Conservation (phyloP, 768 basidiomycete species). For the Hygrocybe coccinea region DNA sequence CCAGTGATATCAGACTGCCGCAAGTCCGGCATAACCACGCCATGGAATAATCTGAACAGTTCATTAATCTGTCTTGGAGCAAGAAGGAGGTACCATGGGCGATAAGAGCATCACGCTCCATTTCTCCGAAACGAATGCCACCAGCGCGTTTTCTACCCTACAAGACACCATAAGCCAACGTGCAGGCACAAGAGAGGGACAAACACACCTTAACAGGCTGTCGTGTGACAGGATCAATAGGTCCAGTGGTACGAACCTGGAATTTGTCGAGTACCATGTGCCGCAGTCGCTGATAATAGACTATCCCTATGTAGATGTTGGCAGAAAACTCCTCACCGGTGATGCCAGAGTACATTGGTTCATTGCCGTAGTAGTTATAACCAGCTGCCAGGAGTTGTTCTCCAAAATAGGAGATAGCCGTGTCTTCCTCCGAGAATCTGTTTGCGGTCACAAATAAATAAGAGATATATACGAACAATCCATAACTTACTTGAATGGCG, state of each 20-base stretch:
- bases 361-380: slow-evolving; percentile 98
- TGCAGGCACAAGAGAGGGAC: slow-evolving; percentile 3
- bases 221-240: slow-evolving; percentile 90
- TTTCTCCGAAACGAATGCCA: slow-evolving; percentile 99
- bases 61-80: slow-evolving; percentile 97
- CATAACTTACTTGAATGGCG: slow-evolving; percentile 83
- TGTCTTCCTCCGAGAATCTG: slow-evolving; percentile 94
- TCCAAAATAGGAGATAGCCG: slow-evolving; percentile 97
- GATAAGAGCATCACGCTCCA: slow-evolving; percentile 98
- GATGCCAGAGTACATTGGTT: slow-evolving; percentile 99
- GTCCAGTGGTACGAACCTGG: slow-evolving; percentile 97
- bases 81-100: slow-evolving; percentile 99
- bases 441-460: slow-evolving; percentile 13
- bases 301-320: slow-evolving; percentile 96
- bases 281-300: slow-evolving; percentile 96
- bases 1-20: slow-evolving; percentile 91
- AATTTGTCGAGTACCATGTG: slow-evolving; percentile 99
- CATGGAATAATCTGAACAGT: slow-evolving; percentile 99
- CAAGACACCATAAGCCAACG: neutral
- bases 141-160: slow-evolving; percentile 97
- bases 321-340: slow-evolving; percentile 98
- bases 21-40: slow-evolving; percentile 98
- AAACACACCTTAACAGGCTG: slow-evolving; percentile 86
- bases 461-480: slow-evolving; percentile 5
- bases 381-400: slow-evolving; percentile 89